These are phyloP conservation scores for Saccharomycopsis oosterbeekiorum DNA, from an alignment of 805 yeast species.

Conservation along the genomic window DNA sequence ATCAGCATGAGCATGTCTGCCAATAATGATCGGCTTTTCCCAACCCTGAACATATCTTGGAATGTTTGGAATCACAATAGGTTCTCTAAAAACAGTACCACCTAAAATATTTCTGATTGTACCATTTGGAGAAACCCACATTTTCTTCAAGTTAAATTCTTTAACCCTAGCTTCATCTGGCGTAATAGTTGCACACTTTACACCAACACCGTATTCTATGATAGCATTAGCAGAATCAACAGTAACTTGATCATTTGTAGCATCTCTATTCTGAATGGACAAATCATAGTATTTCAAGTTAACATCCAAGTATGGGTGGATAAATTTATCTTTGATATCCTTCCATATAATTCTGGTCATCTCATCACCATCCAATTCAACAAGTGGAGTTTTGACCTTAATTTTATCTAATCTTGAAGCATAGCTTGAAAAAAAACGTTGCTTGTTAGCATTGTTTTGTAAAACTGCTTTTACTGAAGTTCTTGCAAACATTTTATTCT, in stretches of 20 bases:
- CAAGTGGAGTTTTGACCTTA: conserved; percentile 78
- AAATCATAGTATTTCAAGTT: conserved; percentile 89
- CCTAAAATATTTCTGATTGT: conserved; percentile 92
- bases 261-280: conserved; percentile 77
- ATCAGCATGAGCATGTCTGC: conserved; percentile 96
- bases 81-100: conserved; percentile 95
- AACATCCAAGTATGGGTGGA: conserved; percentile 75
- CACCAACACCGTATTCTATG: conserved; percentile 80
- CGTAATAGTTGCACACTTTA: conserved; percentile 97
- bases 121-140: conserved; percentile 98
- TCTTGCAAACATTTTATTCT: not conserved
- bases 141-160: conserved; percentile 83
- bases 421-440: not conserved
- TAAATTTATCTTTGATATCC: conserved; percentile 73
- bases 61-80: conserved; percentile 80
- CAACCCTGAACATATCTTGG: conserved; percentile 87
- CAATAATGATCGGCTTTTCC: conserved; percentile 93
- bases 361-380: conserved; percentile 97
- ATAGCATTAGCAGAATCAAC: conserved; percentile 86
- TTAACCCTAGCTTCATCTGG: conserved; percentile 93
- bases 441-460: not conserved
- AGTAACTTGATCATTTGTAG: conserved; percentile 83
- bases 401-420: conserved; percentile 37
- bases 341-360: conserved; percentile 93
- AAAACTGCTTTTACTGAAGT: not conserved